Base-by-base conservation (phyloP, 352 stramenopile genomes). In the Phytophthora brassicae region DNA sequence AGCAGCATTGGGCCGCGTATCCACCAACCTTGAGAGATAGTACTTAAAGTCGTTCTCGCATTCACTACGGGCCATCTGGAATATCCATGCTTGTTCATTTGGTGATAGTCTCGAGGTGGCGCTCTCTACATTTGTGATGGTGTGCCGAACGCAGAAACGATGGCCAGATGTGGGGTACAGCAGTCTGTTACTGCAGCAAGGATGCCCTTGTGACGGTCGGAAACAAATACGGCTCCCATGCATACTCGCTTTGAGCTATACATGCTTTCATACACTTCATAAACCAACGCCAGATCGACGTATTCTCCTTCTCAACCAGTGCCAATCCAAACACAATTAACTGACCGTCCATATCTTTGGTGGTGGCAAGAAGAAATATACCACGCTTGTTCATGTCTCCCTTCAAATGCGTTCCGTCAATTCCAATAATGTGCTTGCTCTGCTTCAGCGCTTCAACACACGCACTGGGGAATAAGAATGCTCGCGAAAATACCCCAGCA, bases 41-140 rank as follows among this genome's bases (percentile, higher is more conserved):
- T 42, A 35, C 5, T 57, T 58, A 28, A 17, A 58, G 31, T 58
- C 36, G 16, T 43, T 50, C 4, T 58, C 51, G 12, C 28, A 52
- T 28, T 52, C 45, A 52, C 45, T 52, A 8, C 13, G 45, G 6
- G 26, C 45, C 45, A 52, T 52, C 7, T 42, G 26, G 8, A 28
- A 42, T 19, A 28, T 42, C 2, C 33, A 42, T 7, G 45, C 45
- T 17, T 42, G 23, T 16, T 42, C 45, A 8, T 0, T 8, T 16
- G 45, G 2, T 3, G 45, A 7, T 3, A 52, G 17, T 4, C 14
- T 1, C 6, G 45, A 52, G 6, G 4, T 29, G 6, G 26, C 29
- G 1, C 28, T 52, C 9, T 52, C 45, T 3, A 42, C 45, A 9
- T 52, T 52, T 0, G 45, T 52, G 6, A 41, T 52, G 11, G 41